Percentiles rank a stretch among this genome's conserved stretches.
Evolutionary conservation across 768 basidiomycete genomes (phyloP).

Genomic region (Pleurotus giganteus): DNA sequence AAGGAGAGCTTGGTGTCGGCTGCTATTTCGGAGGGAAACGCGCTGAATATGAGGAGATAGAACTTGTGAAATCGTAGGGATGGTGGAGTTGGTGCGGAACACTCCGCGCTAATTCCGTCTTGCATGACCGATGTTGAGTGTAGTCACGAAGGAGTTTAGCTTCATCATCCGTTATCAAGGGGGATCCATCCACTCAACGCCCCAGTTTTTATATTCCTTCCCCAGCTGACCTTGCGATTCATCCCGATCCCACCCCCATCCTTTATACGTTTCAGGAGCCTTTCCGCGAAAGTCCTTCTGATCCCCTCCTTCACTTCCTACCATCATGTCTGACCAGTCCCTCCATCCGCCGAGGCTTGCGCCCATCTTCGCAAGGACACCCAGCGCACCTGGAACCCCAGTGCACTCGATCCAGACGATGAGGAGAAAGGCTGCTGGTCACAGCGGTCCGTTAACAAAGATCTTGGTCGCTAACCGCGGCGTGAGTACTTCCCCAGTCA

Average conservation of each 20-base stretch:
- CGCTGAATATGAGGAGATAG: conserved; percentile 9
- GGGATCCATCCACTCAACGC: neutral
- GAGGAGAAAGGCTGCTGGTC: conserved; percentile 89
- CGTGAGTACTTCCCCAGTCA: conserved; percentile 43
- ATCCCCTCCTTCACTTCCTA: conserved; percentile 15
- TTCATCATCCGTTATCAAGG: conserved; percentile 8
- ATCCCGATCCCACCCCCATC: conserved; percentile 12
- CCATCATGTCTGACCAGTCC: conserved; percentile 40
- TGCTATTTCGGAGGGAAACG: conserved; percentile 14
- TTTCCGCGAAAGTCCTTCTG: conserved; percentile 10
- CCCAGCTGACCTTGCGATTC: conserved; percentile 16
- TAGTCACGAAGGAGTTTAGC: conserved; percentile 7
- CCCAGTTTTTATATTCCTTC: conserved; percentile 7
- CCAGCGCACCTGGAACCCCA: conserved; percentile 79
- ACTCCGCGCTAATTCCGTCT: conserved; percentile 24
- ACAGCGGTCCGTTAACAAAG: conserved; percentile 86
- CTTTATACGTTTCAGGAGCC: conserved; percentile 2
- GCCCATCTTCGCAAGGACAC: conserved; percentile 68
- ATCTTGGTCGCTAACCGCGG: conserved; percentile 91
- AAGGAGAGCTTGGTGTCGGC: conserved; percentile 5
- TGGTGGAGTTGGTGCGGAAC: conserved; percentile 27
- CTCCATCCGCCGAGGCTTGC: conserved; percentile 76
- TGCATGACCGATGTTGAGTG: conserved; percentile 20
- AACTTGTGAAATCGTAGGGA: conserved; percentile 8
- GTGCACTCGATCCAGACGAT: conserved; percentile 90